Evolutionary conservation across 306 rosid genomes (phyloP).

Genomic region (Cicer pinnatifidum): DNA sequence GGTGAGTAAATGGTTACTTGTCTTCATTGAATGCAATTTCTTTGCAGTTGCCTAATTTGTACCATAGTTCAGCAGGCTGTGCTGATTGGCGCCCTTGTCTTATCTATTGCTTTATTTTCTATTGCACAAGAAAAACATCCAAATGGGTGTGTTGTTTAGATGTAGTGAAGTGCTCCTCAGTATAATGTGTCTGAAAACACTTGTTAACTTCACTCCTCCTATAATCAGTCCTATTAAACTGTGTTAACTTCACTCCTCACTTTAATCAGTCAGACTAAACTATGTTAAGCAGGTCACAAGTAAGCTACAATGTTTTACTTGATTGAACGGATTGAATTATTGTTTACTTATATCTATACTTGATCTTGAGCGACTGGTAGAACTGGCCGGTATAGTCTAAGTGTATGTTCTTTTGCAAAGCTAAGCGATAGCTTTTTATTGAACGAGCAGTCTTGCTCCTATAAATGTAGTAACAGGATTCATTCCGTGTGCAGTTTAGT

Average conservation of each 20-base stretch:
- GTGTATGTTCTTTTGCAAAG: too few species aligned
- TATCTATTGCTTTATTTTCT: not conserved
- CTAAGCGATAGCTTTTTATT: not conserved
- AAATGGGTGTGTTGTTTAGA: not conserved
- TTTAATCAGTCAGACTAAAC: not conserved
- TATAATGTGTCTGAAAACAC: not conserved
- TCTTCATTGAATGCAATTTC: conserved; percentile 8
- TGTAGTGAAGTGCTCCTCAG: not conserved
- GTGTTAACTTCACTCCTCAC: not conserved
- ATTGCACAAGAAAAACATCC: not conserved
- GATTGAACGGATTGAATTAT: not conserved
- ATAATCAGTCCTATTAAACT: not conserved
- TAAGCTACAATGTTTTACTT: not conserved
- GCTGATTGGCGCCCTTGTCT: not conserved
- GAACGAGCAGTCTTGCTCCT: too few species aligned
- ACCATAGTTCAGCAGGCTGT: not conserved
- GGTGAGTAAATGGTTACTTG: conserved; percentile 29
- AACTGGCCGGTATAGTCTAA: not conserved
- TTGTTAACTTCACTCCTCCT: not conserved
- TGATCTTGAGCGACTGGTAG: not conserved
- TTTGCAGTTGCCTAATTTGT: conserved; percentile 25
- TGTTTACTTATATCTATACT: not conserved
- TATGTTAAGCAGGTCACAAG: not conserved
- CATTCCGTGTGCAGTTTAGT: too few species aligned
- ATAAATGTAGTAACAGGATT: too few species aligned